Evolutionary conservation across 257 asterid genomes (phyloP), one percentile per base, ranked within the genome.

Genomic region (Catharanthus roseus): DNA sequence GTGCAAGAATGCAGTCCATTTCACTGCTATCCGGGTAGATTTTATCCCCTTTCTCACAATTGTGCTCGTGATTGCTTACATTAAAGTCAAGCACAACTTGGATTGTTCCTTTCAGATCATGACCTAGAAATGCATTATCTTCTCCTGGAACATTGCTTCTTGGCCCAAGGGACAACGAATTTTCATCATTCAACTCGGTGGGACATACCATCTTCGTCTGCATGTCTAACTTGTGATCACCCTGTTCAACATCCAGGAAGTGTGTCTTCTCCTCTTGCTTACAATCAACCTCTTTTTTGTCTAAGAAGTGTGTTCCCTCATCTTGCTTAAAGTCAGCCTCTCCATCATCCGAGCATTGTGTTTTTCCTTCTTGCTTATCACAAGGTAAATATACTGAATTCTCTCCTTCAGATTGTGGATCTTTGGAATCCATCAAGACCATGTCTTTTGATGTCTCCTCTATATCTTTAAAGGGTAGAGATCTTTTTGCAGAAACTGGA

Each of bases 401-500:
- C 44, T 50, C 58, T 6, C 70, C 70, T 77, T 73, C 82, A 21
- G 74, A 16, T 11, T 68, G 49, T 60, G 67, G 70, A 62, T 67
- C 38, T 53, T 45, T 65, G 31, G 42, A 63, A 26, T 70, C 70
- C 49, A 67, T 75, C 77, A 74, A 72, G 47, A 68, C 82, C 64
- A 76, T 78, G 51, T 78, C 83, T 55, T 42, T 68, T 6, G 36
- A 62, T 53, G 81, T 75, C 67, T 19, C 78, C 63, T 82, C 89
- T 10, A 69, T 36, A 64, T 80, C 85, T 7, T 86, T 61, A 74
- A 87, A 88, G 11, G 96, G 88, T n/a, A 90, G 86, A 10, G 97
- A 85, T 80, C 93, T 80, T 79, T 88, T 92, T 53, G 87, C 93
- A 65, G 95, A 87, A 72, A 60, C 62, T 62, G 88, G 92, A 64